Evolutionary conservation across 1,139 yeast species (phyloP), one percentile per base, ranked within the genome.

Genomic region (Suhomyces atakaporum): DNA sequence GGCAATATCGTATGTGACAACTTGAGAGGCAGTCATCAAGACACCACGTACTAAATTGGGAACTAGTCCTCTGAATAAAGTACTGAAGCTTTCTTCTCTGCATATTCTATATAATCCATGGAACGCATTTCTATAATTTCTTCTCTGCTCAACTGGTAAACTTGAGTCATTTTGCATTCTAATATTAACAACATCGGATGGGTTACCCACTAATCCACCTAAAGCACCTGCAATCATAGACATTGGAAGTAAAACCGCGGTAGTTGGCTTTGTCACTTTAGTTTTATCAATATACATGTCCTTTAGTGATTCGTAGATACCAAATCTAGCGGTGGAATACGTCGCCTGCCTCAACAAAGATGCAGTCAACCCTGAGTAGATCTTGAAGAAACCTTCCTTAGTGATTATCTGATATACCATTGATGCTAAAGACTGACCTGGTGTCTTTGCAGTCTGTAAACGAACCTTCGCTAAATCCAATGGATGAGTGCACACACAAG

Each of bases 111-210:
- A 53, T 25, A 87, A 62, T 6, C 96, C 96, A 56, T 87, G 90
- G 31, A 87, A 53, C 0, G 94, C 95, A 60, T 88, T 82, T 42
- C 74, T 72, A 56, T 88, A 88, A 56, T 84, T 80, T 55, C 96
- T 74, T 58, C 90, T 74, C 49, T 79, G 73, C 3, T 70, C 81
- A 4, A 62, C 39, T 3, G 92, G 86, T 43, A 85, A 69, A 0
- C 89, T 65, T 5, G 84, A 77, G 54, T 88, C 96, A 58, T 87
- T 88, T 60, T 88, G 96, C 96, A 88, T 88, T 60, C 96, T 76
- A 44, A 88, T 84, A 51, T 88, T 88, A 28, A 86, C 88, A 16
- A 88, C 84, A 59, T 88, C 96, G 2, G 94, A 80, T 2, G 96
- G 95, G 53, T 87, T 88, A 18, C 96, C 96, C 2, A 85, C 82